Percentiles rank a stretch among this genome's conserved stretches.
phyloP scores from a whole-genome alignment of 106 monocot genomes.

The Dactylorhiza incarnata region DNA sequence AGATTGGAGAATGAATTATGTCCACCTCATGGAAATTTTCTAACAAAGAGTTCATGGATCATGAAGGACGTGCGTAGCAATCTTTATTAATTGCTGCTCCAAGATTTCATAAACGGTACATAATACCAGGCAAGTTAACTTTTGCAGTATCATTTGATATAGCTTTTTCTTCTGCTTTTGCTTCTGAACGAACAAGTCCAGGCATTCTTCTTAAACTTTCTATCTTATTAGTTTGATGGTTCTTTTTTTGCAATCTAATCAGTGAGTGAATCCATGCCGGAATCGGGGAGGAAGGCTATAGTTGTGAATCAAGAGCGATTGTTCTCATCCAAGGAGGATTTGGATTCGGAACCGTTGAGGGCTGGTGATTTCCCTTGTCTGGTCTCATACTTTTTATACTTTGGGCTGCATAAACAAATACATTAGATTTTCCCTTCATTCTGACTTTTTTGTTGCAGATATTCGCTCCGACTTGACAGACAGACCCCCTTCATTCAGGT shows the following conservation, averaged over 20 bases:
- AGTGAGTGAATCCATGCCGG: slow-evolving; percentile 51
- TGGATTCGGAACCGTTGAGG: slow-evolving; percentile 22
- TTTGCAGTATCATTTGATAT: neutral
- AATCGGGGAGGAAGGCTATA: slow-evolving; percentile 41
- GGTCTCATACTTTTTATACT: neutral
- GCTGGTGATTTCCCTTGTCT: slow-evolving; percentile 24
- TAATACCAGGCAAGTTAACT: slow-evolving; percentile 45
- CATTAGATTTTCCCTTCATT: neutral
- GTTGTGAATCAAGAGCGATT: slow-evolving; percentile 16
- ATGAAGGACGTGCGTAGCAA: slow-evolving; percentile 64
- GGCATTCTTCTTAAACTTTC: neutral
- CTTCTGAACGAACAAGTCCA: neutral
- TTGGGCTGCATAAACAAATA: neutral
- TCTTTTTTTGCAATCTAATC: slow-evolving; percentile 1
- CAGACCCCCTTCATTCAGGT: slow-evolving; percentile 60
- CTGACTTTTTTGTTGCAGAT: slow-evolving; percentile 15
- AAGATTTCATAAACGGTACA: slow-evolving; percentile 83
- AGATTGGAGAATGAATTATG: no score
- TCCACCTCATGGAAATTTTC: no score
- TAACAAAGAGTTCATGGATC: slow-evolving; percentile 50
- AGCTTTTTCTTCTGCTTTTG: neutral
- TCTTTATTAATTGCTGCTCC: slow-evolving; percentile 50
- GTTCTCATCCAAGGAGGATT: slow-evolving; percentile 13
- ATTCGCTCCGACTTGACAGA: slow-evolving; percentile 33
- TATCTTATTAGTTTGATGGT: neutral